phyloP scores from a whole-genome alignment of 106 monocot genomes.

The Allium fistulosum region DNA sequence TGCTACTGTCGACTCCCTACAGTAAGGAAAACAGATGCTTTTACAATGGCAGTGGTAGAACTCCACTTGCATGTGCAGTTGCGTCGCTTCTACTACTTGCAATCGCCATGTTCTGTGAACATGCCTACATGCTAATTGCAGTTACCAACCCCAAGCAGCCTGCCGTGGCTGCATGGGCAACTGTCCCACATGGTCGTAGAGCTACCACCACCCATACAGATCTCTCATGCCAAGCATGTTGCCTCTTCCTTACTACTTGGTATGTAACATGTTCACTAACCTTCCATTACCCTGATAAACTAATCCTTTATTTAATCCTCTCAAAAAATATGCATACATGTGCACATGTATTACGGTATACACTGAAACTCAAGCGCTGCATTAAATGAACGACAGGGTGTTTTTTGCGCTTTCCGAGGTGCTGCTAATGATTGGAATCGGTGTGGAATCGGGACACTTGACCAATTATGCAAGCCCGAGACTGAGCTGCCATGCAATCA shows the following conservation, averaged over 20 bases:
- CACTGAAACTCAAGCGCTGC: too few relatives aligned
- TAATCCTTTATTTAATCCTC: too few relatives aligned
- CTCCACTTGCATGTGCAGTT: conserved; percentile 41
- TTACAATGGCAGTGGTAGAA: conserved; percentile 59
- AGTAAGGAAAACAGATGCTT: conserved; percentile 22
- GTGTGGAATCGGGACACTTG: conserved; percentile 57
- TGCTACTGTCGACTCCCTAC: conserved; percentile 3
- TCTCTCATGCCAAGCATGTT: conserved; percentile 49
- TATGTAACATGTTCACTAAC: conserved; percentile 4
- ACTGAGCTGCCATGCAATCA: conserved; percentile 34
- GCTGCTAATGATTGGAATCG: conserved; percentile 63
- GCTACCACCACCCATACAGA: conserved; percentile 10
- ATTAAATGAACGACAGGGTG: conserved; percentile 29
- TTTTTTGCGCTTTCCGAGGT: conserved; percentile 78
- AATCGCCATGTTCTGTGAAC: conserved; percentile 61
- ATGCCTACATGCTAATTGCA: conserved; percentile 68
- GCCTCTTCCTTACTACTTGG: conserved; percentile 70
- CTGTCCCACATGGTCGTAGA: conserved; percentile 3
- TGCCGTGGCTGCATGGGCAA: conserved; percentile 16
- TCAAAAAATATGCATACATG: too few relatives aligned
- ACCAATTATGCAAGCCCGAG: conserved; percentile 44
- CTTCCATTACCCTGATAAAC: too few relatives aligned
- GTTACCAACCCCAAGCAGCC: background rate
- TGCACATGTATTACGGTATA: too few relatives aligned
- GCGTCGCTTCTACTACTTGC: conserved; percentile 68